Evolutionary conservation across 2,329 filamentous ascomycete species (phyloP).

Genomic region (Sclerotinia borealis): DNA sequence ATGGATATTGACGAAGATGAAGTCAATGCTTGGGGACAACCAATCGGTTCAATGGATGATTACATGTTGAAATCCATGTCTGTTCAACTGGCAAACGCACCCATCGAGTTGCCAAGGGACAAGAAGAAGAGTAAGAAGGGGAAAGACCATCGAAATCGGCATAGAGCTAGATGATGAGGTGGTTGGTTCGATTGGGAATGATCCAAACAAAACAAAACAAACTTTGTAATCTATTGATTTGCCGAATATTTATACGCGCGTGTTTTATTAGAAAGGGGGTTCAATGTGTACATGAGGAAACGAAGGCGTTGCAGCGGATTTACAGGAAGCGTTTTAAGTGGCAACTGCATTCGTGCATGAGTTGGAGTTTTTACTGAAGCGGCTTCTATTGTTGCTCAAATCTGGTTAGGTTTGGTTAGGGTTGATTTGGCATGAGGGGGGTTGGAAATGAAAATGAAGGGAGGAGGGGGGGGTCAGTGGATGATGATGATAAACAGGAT

Average conservation of each 20-base stretch:
- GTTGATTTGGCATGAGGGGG: not conserved
- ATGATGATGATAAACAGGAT: constrained; percentile 7
- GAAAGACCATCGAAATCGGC: constrained; percentile 28
- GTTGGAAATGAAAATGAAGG: not conserved
- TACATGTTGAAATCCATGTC: constrained; percentile 69
- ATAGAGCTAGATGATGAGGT: constrained; percentile 28
- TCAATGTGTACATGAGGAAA: constrained; percentile 23
- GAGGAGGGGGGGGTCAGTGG: not conserved
- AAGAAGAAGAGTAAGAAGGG: constrained; percentile 54
- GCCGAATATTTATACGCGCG: not conserved
- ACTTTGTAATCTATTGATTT: constrained; percentile 12
- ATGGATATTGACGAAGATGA: constrained; percentile 34
- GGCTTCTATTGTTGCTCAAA: not conserved
- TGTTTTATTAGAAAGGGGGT: constrained; percentile 17
- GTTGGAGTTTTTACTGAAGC: not conserved
- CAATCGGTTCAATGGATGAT: constrained; percentile 61
- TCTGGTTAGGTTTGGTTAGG: not conserved
- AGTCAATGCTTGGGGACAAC: constrained; percentile 52
- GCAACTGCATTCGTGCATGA: not conserved
- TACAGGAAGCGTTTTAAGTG: not conserved
- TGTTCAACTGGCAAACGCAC: constrained; percentile 51
- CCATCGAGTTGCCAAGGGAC: constrained; percentile 58
- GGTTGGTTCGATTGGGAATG: not conserved
- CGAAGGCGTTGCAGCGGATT: constrained; percentile 2
- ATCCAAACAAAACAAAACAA: not conserved